Evolutionary conservation across 352 stramenopile species (phyloP), one percentile per base, ranked within the genome.

Genomic region (Globisporangium yorkense): DNA sequence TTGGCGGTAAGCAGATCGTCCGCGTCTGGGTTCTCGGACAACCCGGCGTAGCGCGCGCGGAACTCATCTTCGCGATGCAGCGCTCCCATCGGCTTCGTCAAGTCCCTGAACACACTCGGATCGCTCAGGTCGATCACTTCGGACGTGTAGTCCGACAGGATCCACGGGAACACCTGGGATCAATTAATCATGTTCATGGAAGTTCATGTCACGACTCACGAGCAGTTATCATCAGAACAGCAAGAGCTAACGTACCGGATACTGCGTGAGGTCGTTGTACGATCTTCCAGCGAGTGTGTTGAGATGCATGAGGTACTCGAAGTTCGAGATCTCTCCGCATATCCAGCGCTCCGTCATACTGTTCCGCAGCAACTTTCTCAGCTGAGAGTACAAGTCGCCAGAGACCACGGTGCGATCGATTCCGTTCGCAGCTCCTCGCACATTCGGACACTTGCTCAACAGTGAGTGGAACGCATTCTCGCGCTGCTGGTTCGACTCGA

Each of bases 181-280:
- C 33, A 2, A 9, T 35, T 9, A 1, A 27, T 27, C 24, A 27
- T 27, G 24, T 27, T 27, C 24, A 27, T 27, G 24, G 24, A 27
- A 27, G 24, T 27, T 27, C 24, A 27, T 27, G 24, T 27, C 24
- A 27, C 24, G 24, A 27, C 24, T 27, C 24, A 27, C 24, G 24
- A 27, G 24, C 24, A 27, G 24, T 27, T 39, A 39, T 39, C 33
- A 9, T 12, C 33, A 39, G 33, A 39, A 2, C 33, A 15, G 24
- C 31, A 40, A 31, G 27, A 55, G 10, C 33, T 20, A 21, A 59
- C 65, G 37, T 51, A 87, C 94, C 27, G 97, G 97, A 65, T 99
- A 99, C 66, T 99, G 96, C 57, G 91, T 98, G 7, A 99, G 87
- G 51, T 99, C 96, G 74, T 98, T 98, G 72, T 98, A 98, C 50